These are phyloP conservation scores for Rhazya stricta DNA, from an alignment of 257 asterid species.

Conservation along the genomic window DNA sequence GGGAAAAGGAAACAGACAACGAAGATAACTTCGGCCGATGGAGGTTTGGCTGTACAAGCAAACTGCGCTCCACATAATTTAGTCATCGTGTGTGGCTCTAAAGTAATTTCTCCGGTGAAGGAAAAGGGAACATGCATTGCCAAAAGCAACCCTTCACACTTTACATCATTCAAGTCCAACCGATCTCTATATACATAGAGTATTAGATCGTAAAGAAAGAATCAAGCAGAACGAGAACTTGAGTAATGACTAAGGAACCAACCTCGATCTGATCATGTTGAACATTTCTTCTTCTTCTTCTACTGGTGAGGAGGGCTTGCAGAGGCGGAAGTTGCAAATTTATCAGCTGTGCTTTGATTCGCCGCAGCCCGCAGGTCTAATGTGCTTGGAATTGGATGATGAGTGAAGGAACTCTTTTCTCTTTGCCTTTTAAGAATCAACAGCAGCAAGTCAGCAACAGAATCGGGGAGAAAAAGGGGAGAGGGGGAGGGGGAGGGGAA, in stretches of 20 bases:
- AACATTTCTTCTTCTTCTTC: not conserved
- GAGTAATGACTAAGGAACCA: not conserved
- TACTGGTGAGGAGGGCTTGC: not conserved
- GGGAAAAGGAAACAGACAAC: not conserved
- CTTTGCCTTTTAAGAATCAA: no score
- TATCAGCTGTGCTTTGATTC: no score
- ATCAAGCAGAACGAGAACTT: no score
- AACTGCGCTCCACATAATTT: slow-evolving; percentile 1
- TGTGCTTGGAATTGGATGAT: no score
- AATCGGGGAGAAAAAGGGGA: no score
- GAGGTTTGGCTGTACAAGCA: not conserved
- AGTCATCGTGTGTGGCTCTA: not conserved
- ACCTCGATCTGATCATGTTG: slow-evolving; percentile 18
- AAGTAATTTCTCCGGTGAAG: not conserved
- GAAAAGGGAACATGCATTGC: not conserved
- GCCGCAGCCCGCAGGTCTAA: no score
- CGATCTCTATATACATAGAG: not conserved
- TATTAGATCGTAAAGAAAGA: not conserved
- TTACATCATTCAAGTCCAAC: not conserved
- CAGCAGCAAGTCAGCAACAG: no score
- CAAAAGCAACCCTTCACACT: not conserved
- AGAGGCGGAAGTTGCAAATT: no score
- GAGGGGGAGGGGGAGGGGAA: no score
- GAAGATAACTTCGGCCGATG: not conserved
- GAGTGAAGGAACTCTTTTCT: no score